Percentiles rank a stretch among this genome's conserved stretches.
Evolutionary conservation across 2,329 filamentous ascomycete species (phyloP).

Genomic region (Paraconiothyrium sp.): DNA sequence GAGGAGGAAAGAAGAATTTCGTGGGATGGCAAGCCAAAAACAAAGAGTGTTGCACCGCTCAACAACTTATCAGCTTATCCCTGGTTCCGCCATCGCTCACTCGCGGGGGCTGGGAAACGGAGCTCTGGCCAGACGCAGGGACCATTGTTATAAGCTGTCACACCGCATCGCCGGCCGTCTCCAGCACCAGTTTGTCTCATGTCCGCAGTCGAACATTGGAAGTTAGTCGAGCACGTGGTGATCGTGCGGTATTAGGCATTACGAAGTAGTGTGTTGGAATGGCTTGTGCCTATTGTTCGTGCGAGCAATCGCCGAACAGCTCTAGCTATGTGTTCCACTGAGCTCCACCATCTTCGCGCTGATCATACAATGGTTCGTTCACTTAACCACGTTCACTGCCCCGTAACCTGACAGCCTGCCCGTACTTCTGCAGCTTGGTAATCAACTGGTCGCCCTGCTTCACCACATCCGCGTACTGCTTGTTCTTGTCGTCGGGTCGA

Average conservation of each 20-base stretch:
- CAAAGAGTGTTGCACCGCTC: not conserved
- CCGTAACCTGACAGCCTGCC: constrained; percentile 90
- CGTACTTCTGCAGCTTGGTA: constrained; percentile 99
- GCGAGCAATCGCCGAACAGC: constrained; percentile 24
- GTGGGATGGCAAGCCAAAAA: constrained; percentile 7
- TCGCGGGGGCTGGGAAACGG: not conserved
- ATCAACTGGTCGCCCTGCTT: constrained; percentile 98
- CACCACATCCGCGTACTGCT: constrained; percentile 98
- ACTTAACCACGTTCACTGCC: constrained; percentile 87
- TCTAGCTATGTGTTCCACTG: constrained; percentile 36
- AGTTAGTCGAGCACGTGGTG: constrained; percentile 4
- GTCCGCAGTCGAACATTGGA: not conserved
- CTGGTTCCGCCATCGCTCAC: constrained; percentile 5
- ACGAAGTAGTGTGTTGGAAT: constrained; percentile 1
- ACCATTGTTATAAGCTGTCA: constrained; percentile 11
- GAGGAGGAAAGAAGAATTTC: constrained; percentile 8
- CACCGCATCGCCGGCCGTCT: constrained; percentile 13
- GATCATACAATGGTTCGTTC: constrained; percentile 5
- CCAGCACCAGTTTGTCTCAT: not conserved
- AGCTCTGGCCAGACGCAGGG: constrained; percentile 18
- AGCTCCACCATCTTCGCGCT: constrained; percentile 13
- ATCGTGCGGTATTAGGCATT: not conserved
- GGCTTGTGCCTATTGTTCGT: constrained; percentile 21
- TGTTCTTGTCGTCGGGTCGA: constrained; percentile 98
- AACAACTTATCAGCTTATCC: constrained; percentile 8